Base-by-base conservation (phyloP, 257 asterid species). In the Fraxinus cuspidata region DNA sequence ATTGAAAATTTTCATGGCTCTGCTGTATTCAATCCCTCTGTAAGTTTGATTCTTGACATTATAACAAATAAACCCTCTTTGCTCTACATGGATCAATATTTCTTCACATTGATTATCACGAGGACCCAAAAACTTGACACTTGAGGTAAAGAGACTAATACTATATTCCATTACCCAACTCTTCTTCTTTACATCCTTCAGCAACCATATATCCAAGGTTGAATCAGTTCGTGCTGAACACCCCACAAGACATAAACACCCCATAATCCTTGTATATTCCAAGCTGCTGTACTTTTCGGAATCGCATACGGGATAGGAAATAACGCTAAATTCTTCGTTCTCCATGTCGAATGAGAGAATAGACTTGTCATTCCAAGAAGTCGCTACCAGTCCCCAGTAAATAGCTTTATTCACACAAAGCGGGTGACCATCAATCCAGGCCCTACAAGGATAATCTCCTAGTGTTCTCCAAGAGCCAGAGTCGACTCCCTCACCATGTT, bases 401-500 rank as follows among this genome's bases (percentile, higher is more conserved):
- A 86, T 86, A 1, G 34, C 68, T 5, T 86, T 88, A 27, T 78
- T 78, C 19, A 78, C 84, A 21, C 85, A 86, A 0, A 86, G 79
- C 0, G 90, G 90, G 35, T 84, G 83, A 80, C 81, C 86, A 27
- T 80, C 86, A 0, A 83, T 80, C 88, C 88, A 84, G 23, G 88
- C 78, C 21, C 76, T 77, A 68, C 76, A 82, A 18, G 90, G 88
- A 40, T 88, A 84, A 71, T 80, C 86, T 21, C 67, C 80, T 9
- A 86, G 80, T 27, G 37, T 72, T 29, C 64, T 80, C 90, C 90
- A 86, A 0, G 78, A 51, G 0, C 90, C 90, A 3, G 85, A 77
- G 1, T 8, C 5, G 21, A 86, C 88, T 5, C 72, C 77, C 53
- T 73, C 74, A 0, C 74, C 77, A 6, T 27, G 37, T 25, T 66